phyloP scores from a whole-genome alignment of 2,329 filamentous ascomycete species.

The Calonectria hongkongensis region DNA sequence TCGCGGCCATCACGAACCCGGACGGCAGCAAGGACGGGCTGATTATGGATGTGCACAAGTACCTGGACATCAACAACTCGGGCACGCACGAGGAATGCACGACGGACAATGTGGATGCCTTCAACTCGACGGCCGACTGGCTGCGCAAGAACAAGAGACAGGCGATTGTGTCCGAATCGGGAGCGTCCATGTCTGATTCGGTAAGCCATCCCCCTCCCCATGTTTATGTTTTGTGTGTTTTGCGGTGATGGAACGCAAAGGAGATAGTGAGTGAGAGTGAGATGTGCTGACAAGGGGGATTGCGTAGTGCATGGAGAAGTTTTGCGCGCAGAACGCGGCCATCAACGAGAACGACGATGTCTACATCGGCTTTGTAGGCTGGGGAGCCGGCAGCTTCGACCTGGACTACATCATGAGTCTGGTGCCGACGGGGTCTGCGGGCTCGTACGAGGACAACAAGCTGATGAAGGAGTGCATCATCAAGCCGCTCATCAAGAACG shows the following conservation, averaged over 20 bases:
- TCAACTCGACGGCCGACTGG: constrained; percentile 67
- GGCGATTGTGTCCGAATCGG: constrained; percentile 72
- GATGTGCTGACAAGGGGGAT: too few relatives aligned
- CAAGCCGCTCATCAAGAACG: constrained; percentile 57
- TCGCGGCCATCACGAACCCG: constrained; percentile 74
- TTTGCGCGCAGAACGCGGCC: constrained; percentile 68
- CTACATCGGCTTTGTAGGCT: constrained; percentile 67
- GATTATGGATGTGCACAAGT: constrained; percentile 77
- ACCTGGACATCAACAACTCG: constrained; percentile 75
- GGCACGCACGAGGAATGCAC: constrained; percentile 72
- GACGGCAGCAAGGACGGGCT: constrained; percentile 74
- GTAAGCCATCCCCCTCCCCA: constrained; percentile 52
- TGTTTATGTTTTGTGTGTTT: too few relatives aligned
- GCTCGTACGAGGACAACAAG: constrained; percentile 60
- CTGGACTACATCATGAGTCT: constrained; percentile 64
- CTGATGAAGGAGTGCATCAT: constrained; percentile 66
- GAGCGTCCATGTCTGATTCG: constrained; percentile 65
- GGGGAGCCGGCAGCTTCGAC: constrained; percentile 68
- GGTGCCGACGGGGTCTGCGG: constrained; percentile 59
- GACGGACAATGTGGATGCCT: constrained; percentile 70
- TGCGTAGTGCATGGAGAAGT: constrained; percentile 63
- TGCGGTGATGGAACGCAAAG: too few relatives aligned
- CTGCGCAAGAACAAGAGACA: constrained; percentile 67
- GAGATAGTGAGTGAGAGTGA: too few relatives aligned
- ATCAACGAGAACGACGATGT: constrained; percentile 69